These are phyloP conservation scores for Puya raimondii DNA, from an alignment of 176 grass and related monocot species.

Conservation along the genomic window DNA sequence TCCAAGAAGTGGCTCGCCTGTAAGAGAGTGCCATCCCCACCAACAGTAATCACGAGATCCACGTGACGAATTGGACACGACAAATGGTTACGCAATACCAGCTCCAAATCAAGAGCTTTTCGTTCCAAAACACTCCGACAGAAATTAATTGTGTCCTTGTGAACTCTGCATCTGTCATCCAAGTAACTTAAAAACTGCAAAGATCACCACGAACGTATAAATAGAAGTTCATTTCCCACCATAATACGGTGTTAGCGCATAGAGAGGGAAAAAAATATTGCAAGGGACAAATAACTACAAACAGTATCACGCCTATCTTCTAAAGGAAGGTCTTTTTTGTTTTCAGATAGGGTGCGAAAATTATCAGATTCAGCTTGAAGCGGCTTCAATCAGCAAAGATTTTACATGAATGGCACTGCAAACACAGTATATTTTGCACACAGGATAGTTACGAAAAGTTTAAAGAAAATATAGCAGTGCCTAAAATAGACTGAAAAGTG, in stretches of 20 bases:
- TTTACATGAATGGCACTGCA: too few species aligned
- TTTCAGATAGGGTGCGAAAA: too few species aligned
- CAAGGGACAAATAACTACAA: not conserved
- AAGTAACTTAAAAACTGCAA: slow-evolving; percentile 62
- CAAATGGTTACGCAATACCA: slow-evolving; percentile 53
- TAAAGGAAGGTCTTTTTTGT: too few species aligned
- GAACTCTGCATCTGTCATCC: slow-evolving; percentile 68
- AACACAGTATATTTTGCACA: too few species aligned
- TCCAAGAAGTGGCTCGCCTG: slow-evolving; percentile 73
- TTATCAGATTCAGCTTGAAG: too few species aligned
- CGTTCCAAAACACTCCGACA: slow-evolving; percentile 43
- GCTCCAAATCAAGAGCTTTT: slow-evolving; percentile 43
- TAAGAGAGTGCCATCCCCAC: slow-evolving; percentile 84
- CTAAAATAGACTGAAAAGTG: too few species aligned
- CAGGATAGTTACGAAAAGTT: too few species aligned
- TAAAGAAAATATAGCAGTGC: too few species aligned
- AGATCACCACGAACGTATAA: not conserved
- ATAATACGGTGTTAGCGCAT: not conserved
- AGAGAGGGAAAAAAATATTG: not conserved
- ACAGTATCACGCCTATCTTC: too few species aligned
- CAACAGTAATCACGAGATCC: slow-evolving; percentile 80
- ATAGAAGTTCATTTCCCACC: not conserved
- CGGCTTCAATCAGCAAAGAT: too few species aligned
- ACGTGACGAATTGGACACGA: slow-evolving; percentile 46
- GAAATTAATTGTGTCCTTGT: slow-evolving; percentile 63